A percentile compares a stretch with the other conserved stretches of the same genome.
Evolutionary conservation across 345 rosid genomes (phyloP).

Genomic region (Syzygium jambos): DNA sequence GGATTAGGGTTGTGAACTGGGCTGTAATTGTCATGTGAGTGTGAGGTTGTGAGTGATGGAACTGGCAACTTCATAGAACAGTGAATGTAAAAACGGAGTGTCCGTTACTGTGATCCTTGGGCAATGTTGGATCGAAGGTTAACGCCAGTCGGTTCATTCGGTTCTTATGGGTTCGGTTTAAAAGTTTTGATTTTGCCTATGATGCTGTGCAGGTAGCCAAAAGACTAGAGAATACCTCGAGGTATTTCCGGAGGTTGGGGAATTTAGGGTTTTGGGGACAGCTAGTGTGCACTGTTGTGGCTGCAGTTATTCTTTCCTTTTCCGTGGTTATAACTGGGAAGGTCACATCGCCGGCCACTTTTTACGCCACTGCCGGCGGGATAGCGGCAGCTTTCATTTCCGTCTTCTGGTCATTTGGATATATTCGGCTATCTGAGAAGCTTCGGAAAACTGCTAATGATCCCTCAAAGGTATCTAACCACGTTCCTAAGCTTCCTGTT

Average conservation of each 20-base stretch:
- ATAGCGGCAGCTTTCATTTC: slow-evolving; percentile 89
- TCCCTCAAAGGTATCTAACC: slow-evolving; percentile 77
- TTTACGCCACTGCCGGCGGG: slow-evolving; percentile 84
- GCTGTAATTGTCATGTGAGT: neutral
- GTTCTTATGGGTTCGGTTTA: neutral
- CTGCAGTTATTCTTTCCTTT: slow-evolving; percentile 87
- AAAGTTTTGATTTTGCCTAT: neutral
- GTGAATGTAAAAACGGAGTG: neutral
- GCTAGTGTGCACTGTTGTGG: slow-evolving; percentile 71
- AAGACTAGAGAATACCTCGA: slow-evolving; percentile 89
- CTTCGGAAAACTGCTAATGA: slow-evolving; percentile 66
- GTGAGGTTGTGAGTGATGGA: neutral
- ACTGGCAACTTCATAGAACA: neutral
- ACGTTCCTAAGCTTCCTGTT: neutral
- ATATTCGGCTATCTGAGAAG: slow-evolving; percentile 80
- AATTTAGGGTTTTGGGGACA: slow-evolving; percentile 95
- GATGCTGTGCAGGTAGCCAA: slow-evolving; percentile 56
- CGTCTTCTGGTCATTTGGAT: slow-evolving; percentile 92
- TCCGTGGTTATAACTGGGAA: slow-evolving; percentile 73
- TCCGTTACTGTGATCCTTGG: neutral
- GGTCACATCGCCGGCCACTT: slow-evolving; percentile 71
- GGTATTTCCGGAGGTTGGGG: slow-evolving; percentile 85
- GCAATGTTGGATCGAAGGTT: neutral
- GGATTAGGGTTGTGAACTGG: neutral
- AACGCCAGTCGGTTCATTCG: neutral